Evolutionary conservation across 257 asterid species (phyloP).

Genomic region (Henckelia pumila): DNA sequence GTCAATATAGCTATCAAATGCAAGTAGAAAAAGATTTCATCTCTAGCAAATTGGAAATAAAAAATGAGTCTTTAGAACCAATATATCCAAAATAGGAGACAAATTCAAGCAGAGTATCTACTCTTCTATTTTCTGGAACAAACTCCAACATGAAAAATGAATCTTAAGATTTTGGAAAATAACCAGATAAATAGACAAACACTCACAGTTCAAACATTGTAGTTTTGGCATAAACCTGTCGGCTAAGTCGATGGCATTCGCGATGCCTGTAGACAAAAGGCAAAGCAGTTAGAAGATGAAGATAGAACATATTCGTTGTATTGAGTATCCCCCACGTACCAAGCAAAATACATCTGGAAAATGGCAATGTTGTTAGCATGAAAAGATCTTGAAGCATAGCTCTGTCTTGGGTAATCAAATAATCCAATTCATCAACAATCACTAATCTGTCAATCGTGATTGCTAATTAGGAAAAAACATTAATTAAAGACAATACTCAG

Average conservation of each 20-base stretch:
- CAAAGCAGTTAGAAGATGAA: constrained; percentile 28
- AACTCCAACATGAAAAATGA: not conserved
- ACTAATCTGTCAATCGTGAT: constrained; percentile 55
- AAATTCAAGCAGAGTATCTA: not conserved
- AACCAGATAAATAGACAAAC: constrained; percentile 17
- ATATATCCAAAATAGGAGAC: not conserved
- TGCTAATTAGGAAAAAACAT: not conserved
- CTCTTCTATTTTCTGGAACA: not conserved
- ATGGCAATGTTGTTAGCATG: constrained; percentile 85
- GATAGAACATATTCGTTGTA: constrained; percentile 20
- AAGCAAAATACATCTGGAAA: constrained; percentile 83
- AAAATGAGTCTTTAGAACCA: not conserved
- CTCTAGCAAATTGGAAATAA: not conserved
- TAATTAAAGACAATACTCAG: not conserved
- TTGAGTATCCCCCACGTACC: constrained; percentile 40
- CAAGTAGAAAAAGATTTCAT: constrained; percentile 9
- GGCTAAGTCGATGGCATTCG: constrained; percentile 95
- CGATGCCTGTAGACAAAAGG: constrained; percentile 63
- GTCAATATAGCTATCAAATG: constrained; percentile 4
- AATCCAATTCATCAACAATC: constrained; percentile 94
- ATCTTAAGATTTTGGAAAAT: constrained; percentile 12
- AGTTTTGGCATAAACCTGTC: constrained; percentile 93
- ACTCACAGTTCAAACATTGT: constrained; percentile 84
- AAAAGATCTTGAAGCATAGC: constrained; percentile 89
- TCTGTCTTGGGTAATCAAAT: constrained; percentile 81